phyloP scores from a whole-genome alignment of 2,329 filamentous ascomycete genomes.

The Clarireedia sp. region DNA sequence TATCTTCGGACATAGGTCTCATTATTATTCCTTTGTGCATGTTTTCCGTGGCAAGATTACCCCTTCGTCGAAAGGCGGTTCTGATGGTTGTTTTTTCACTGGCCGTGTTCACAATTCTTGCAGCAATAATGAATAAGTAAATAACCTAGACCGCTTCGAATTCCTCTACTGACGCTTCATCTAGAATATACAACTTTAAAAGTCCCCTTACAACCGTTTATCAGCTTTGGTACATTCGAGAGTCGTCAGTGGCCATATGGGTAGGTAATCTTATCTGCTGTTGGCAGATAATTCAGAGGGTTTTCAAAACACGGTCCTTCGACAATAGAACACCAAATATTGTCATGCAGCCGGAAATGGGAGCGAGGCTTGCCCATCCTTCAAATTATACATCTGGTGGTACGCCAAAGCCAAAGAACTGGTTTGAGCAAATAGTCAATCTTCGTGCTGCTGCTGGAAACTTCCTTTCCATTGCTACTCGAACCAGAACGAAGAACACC shows the following conservation, averaged over 20 bases:
- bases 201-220: slow-evolving; percentile 27
- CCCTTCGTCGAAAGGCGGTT: slow-evolving; percentile 35
- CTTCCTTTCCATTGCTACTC: background rate
- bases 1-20: slow-evolving; percentile 50
- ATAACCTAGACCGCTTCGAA: slow-evolving; percentile 10
- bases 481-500: background rate
- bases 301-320: slow-evolving; percentile 20
- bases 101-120: slow-evolving; percentile 46
- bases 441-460: background rate
- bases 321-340: slow-evolving; percentile 8
- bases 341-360: slow-evolving; percentile 6
- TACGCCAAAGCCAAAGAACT: slow-evolving; percentile 2
- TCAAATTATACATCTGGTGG: slow-evolving; percentile 4
- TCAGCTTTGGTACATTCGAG: slow-evolving; percentile 42
- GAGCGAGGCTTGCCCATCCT: background rate
- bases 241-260: slow-evolving; percentile 42
- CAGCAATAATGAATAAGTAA: slow-evolving; percentile 40
- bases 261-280: slow-evolving; percentile 44
- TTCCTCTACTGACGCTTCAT: background rate
- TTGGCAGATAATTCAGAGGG: slow-evolving; percentile 32
- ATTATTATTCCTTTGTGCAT: slow-evolving; percentile 43
- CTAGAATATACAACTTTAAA: slow-evolving; percentile 20
- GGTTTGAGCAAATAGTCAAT: slow-evolving; percentile 4
- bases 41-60: slow-evolving; percentile 32
- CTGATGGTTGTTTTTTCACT: slow-evolving; percentile 38